These are phyloP conservation scores for Elsinoe ampelina DNA, from an alignment of 2,329 filamentous ascomycete genomes.

Conservation along the genomic window DNA sequence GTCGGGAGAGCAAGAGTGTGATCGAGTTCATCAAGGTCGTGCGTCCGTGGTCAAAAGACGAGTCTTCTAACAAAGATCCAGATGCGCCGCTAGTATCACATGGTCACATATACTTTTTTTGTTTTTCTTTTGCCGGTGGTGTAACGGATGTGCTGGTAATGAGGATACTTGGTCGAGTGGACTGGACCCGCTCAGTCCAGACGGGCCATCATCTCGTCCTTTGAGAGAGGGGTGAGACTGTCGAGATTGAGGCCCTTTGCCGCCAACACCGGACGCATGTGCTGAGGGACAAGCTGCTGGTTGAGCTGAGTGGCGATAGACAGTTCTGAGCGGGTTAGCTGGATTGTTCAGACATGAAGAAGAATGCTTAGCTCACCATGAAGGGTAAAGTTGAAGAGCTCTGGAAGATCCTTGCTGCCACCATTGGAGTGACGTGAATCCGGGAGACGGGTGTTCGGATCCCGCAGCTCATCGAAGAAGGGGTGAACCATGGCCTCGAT, in stretches of 20 bases:
- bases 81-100: conserved; percentile 14
- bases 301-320: conserved; percentile 91
- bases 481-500: conserved; percentile 97
- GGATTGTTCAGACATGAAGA: conserved; percentile 16
- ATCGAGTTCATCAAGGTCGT: conserved; percentile 6
- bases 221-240: conserved; percentile 81
- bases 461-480: conserved; percentile 94
- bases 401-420: conserved; percentile 69
- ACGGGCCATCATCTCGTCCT: conserved; percentile 95
- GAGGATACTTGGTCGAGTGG: neutral
- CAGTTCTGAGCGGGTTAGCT: conserved; percentile 54
- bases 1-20: neutral
- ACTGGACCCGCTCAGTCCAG: conserved; percentile 57
- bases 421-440: conserved; percentile 87
- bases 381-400: conserved; percentile 83
- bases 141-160: neutral
- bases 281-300: conserved; percentile 73
- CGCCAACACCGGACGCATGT: conserved; percentile 65
- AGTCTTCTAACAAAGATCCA: conserved; percentile 13
- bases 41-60: conserved; percentile 6
- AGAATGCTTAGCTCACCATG: conserved; percentile 58
- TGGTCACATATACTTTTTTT: conserved; percentile 15
- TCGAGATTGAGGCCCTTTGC: conserved; percentile 78
- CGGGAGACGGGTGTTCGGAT: conserved; percentile 81
- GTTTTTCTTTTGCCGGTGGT: neutral